Conservation (phyloP, 2,329 filamentous ascomycete genomes). For the Penicillium sp. region DNA sequence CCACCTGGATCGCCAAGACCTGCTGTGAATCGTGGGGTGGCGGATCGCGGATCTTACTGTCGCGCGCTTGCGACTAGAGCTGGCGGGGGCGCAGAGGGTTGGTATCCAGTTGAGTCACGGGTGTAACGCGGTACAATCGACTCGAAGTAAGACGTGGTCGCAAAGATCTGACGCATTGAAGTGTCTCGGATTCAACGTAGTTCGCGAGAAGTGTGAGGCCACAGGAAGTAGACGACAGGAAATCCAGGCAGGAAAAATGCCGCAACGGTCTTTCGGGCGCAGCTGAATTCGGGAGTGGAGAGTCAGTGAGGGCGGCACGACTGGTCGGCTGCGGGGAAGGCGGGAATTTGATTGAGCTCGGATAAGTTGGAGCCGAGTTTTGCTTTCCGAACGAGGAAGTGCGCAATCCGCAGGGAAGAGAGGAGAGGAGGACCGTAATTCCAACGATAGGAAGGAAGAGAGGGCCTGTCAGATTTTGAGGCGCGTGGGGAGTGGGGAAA, state of each 20-base stretch:
- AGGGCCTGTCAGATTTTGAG: not conserved
- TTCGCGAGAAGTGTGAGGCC: conserved; percentile 12
- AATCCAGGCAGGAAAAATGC: conserved; percentile 23
- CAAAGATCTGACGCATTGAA: conserved; percentile 31
- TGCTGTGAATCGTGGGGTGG: not conserved
- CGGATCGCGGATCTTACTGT: conserved; percentile 20
- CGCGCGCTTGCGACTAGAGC: conserved; percentile 29
- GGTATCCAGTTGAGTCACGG: conserved; percentile 24
- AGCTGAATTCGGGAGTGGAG: conserved; percentile 32
- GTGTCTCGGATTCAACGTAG: conserved; percentile 8
- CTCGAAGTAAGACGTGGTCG: conserved; percentile 18
- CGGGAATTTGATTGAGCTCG: conserved; percentile 11
- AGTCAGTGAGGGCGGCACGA: conserved; percentile 13
- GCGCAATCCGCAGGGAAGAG: not conserved
- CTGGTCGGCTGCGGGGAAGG: conserved; percentile 31
- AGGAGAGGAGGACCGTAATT: conserved; percentile 3
- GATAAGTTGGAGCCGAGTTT: conserved; percentile 1
- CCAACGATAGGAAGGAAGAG: conserved; percentile 10
- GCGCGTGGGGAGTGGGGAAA: not conserved
- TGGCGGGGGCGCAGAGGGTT: conserved; percentile 24
- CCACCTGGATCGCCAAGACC: not conserved
- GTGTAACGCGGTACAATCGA: conserved; percentile 31
- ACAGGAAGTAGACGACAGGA: conserved; percentile 14
- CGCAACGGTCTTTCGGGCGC: conserved; percentile 27
- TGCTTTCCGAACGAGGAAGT: not conserved